Base-by-base conservation (phyloP, 176 grass and related monocot species). In the Leersia perrieri region DNA sequence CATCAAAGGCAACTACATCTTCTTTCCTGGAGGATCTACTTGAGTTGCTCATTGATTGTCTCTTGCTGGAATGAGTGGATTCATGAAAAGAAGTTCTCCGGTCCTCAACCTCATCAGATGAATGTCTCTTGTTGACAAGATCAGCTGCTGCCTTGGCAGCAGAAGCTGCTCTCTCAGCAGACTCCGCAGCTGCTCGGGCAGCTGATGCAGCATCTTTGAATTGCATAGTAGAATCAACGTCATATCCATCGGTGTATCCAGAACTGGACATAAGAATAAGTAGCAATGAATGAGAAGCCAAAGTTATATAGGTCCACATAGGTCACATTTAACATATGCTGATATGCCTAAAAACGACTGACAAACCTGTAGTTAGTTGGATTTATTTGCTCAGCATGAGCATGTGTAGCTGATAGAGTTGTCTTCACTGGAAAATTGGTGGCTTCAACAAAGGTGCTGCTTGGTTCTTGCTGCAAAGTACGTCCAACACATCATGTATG, bases 181-280 rank as follows among this genome's bases (percentile, higher is more conserved):
- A 95, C 45, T 95, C 76, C 23, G 96, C 90, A 76, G 92, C 92
- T 33, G 92, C 92, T 88, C 73, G 75, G 74, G 92, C 96, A 29
- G 96, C 92, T 57, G 92, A 91, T 66, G 81, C 92, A 49, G 87
- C 87, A 85, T 99, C 92, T 68, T 85, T 91, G 76, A 99, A 99
- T 85, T 91, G 80, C 84, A 90, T 79, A 23, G 31, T 44, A 8
- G 15, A 42, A 11, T 23, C 64, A 30, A 80, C 62, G 67, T 86
- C 82, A 40, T 69, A 84, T 38, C 60, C 90, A 72, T 84, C 82
- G 66, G 35, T 51, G 55, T 81, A 86, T 18, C n/a, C n/a, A n/a
- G 9, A 80, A 82, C 85, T 91, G 72, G 34, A 63, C 9, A 58
- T 25, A 32, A 64, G 15, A 83, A 68, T 13, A 34, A 79, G 36